These are phyloP conservation scores for Backusella morwellensis DNA, from an alignment of 192 early-diverging fungal species.

Conservation along the genomic window DNA sequence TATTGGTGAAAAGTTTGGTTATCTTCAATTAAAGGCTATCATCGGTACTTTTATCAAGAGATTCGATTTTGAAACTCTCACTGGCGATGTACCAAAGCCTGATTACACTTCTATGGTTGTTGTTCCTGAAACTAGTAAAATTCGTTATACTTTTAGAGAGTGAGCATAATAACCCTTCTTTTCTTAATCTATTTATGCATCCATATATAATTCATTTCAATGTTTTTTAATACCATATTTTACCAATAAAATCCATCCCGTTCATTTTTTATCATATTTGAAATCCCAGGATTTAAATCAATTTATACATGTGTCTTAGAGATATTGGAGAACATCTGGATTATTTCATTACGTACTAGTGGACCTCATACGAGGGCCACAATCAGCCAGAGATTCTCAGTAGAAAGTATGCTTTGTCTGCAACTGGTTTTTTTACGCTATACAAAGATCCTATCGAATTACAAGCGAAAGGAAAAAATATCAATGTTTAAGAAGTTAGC, in stretches of 20 bases:
- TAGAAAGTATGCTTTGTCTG: too few species aligned
- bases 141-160: constrained; percentile 45
- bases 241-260: neutral
- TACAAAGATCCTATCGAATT: too few species aligned
- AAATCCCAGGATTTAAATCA: neutral
- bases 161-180: neutral
- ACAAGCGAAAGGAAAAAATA: too few species aligned
- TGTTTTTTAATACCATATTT: neutral
- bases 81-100: constrained; percentile 68
- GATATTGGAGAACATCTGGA: too few species aligned
- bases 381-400: too few species aligned
- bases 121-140: constrained; percentile 66
- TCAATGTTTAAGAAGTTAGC: too few species aligned
- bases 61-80: constrained; percentile 64
- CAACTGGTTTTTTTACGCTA: too few species aligned
- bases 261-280: neutral
- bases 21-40: constrained; percentile 93
- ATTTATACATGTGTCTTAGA: too few species aligned
- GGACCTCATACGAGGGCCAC: too few species aligned
- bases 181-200: neutral
- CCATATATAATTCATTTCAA: neutral
- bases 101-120: constrained; percentile 94
- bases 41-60: constrained; percentile 77
- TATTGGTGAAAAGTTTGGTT: constrained; percentile 96
- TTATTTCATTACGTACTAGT: too few species aligned